Percentiles rank a stretch among this genome's conserved stretches.
phyloP scores from a whole-genome alignment of 2,329 filamentous ascomycete genomes.

The Clonostachys byssicola region DNA sequence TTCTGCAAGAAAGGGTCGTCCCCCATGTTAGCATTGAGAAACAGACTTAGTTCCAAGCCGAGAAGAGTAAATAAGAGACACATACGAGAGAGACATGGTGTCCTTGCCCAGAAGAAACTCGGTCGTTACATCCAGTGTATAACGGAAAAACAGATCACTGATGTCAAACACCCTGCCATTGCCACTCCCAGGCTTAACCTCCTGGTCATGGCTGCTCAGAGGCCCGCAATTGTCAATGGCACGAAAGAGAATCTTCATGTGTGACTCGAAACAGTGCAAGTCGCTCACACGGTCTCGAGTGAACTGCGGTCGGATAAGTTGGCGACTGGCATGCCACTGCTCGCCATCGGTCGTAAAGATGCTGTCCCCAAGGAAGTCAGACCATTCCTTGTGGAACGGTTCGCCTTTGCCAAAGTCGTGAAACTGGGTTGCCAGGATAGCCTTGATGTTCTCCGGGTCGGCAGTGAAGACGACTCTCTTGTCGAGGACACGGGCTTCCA shows the following conservation, averaged over 20 bases:
- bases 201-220: constrained; percentile 54
- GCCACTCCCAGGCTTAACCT: constrained; percentile 59
- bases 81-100: constrained; percentile 56
- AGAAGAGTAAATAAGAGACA: neutral
- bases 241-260: constrained; percentile 69
- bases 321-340: constrained; percentile 75
- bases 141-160: constrained; percentile 76
- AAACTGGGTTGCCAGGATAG: constrained; percentile 84
- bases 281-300: constrained; percentile 81
- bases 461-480: constrained; percentile 68
- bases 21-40: neutral
- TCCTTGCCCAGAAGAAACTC: constrained; percentile 81
- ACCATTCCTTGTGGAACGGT: constrained; percentile 71
- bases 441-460: constrained; percentile 88
- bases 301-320: constrained; percentile 82
- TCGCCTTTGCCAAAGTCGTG: constrained; percentile 77
- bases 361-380: constrained; percentile 67
- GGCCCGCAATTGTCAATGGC: constrained; percentile 57
- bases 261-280: constrained; percentile 74
- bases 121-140: constrained; percentile 79
- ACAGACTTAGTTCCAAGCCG: neutral
- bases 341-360: constrained; percentile 79
- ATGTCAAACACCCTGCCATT: constrained; percentile 64
- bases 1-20: constrained; percentile 22
- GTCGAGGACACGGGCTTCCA: constrained; percentile 52